Percentiles rank a stretch among this genome's conserved stretches.
Evolutionary conservation across 495 filamentous ascomycete species (phyloP).

Genomic region (Talaromyces nanjingensis): DNA sequence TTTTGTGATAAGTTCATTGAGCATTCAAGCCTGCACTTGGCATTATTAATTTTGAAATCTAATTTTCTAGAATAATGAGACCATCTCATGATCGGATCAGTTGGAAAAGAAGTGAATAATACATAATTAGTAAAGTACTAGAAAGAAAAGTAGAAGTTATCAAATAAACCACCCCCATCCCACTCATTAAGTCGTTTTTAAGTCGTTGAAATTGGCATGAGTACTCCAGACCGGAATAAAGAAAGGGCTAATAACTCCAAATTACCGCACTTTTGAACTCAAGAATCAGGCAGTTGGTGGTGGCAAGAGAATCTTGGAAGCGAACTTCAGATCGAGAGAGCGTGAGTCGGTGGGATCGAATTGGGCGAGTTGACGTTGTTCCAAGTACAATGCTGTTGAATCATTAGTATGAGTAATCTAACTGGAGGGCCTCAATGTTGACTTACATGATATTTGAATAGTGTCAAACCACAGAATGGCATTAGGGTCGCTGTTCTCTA

Average conservation of each 20-base stretch:
- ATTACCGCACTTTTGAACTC: neutral
- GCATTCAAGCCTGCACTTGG: neutral
- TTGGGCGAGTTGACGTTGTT: constrained; percentile 35
- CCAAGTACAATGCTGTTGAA: constrained; percentile 29
- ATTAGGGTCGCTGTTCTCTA: constrained; percentile 45
- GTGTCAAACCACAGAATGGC: constrained; percentile 54
- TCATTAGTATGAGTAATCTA: neutral
- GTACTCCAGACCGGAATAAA: neutral
- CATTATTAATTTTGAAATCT: neutral
- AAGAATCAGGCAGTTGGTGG: neutral
- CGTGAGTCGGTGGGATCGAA: constrained; percentile 61
- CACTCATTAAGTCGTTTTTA: neutral
- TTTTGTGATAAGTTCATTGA: too few relatives aligned
- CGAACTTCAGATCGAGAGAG: constrained; percentile 60
- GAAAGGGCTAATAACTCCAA: neutral
- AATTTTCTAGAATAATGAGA: neutral
- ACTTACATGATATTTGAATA: constrained; percentile 55
- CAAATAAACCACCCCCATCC: neutral
- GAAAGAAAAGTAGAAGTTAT: neutral
- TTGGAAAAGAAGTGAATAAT: neutral
- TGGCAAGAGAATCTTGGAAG: constrained; percentile 52
- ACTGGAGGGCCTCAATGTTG: neutral
- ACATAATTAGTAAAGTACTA: neutral
- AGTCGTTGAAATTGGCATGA: neutral
- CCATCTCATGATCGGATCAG: neutral